A percentile compares a stretch with the other conserved stretches of the same genome.
These are phyloP conservation scores for Antitrichia curtipendula DNA, from an alignment of 225 moss, liverwort and hornwort genomes.

Conservation along the genomic window DNA sequence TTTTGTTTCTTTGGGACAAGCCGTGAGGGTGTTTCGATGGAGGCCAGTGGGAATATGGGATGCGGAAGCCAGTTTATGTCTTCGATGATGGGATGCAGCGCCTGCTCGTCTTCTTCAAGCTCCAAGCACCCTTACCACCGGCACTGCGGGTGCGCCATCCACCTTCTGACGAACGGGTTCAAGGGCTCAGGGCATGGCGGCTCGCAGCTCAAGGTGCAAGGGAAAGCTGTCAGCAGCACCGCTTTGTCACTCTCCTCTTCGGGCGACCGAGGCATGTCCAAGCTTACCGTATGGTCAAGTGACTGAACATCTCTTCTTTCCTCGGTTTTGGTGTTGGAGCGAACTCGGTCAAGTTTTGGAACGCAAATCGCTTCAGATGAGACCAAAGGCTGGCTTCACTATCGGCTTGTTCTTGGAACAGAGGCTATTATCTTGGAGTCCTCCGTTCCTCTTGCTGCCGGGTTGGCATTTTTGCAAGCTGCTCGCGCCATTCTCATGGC, in stretches of 20 bases:
- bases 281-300: slow-evolving; percentile 36
- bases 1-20: neutral
- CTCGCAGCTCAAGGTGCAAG: slow-evolving; percentile 35
- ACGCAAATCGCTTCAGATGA: neutral
- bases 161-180: slow-evolving; percentile 32
- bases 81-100: slow-evolving; percentile 30
- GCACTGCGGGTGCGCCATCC: slow-evolving; percentile 42
- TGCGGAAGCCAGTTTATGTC: slow-evolving; percentile 12
- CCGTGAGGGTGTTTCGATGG: slow-evolving; percentile 1
- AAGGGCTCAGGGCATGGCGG: slow-evolving; percentile 14
- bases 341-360: neutral
- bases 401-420: neutral
- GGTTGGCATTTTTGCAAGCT: neutral
- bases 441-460: neutral
- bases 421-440: neutral
- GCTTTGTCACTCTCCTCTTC: slow-evolving; percentile 9
- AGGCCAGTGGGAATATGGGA: slow-evolving; percentile 19
- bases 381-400: neutral
- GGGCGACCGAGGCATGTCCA: slow-evolving; percentile 32
- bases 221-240: neutral
- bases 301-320: neutral
- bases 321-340: neutral
- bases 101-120: slow-evolving; percentile 29
- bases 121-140: slow-evolving; percentile 43
- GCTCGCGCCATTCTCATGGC: neutral